These are phyloP conservation scores for Penicillium sp. DNA, from an alignment of 2,329 filamentous ascomycete genomes.

Conservation along the genomic window DNA sequence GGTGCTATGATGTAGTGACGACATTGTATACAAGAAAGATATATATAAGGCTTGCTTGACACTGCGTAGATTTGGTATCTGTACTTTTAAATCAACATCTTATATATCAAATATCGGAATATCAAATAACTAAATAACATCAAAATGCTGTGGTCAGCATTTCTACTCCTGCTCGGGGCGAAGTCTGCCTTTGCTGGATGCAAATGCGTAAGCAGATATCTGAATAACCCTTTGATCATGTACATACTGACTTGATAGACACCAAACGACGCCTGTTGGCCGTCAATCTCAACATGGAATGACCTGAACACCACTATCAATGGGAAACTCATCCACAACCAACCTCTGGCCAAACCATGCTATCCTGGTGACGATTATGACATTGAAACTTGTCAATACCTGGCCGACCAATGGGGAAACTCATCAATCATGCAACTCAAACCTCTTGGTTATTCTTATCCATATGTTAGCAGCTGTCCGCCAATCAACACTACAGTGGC, in stretches of 20 bases:
- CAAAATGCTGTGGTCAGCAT: not conserved
- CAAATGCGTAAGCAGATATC: constrained; percentile 4
- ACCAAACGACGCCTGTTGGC: constrained; percentile 23
- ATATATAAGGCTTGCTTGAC: no score
- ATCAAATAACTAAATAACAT: not conserved
- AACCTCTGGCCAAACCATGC: constrained; percentile 24
- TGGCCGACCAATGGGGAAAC: not conserved
- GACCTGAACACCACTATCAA: constrained; percentile 28
- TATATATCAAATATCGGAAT: no score
- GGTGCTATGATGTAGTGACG: no score
- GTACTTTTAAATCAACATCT: no score
- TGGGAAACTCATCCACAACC: constrained; percentile 26
- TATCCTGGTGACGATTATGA: constrained; percentile 15
- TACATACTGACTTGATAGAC: constrained; percentile 4
- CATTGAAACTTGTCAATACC: constrained; percentile 5
- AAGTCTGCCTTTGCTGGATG: not conserved
- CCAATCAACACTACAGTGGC: constrained; percentile 3
- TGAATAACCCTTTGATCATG: no score
- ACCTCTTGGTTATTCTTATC: constrained; percentile 3
- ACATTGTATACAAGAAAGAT: no score
- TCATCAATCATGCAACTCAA: not conserved
- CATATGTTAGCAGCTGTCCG: not conserved
- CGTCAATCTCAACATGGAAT: constrained; percentile 25
- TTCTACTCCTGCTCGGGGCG: constrained; percentile 1
- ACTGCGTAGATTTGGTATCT: no score